Percentiles rank a stretch among this genome's conserved stretches.
Conservation (phyloP, 2,329 filamentous ascomycete genomes). For the Scedosporium minutisporum region DNA sequence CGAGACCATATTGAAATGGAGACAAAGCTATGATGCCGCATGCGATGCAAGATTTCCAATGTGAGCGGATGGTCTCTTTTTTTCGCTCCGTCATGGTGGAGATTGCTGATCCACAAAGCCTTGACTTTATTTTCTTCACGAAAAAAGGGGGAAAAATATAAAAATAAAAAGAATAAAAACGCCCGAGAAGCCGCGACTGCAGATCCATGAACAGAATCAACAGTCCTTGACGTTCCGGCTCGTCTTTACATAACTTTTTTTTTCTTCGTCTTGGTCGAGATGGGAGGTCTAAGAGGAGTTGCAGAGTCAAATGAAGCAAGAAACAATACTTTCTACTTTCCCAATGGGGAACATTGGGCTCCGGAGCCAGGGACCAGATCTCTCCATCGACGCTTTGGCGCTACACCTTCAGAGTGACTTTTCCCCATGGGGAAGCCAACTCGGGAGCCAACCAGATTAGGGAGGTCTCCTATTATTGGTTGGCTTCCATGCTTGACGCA, state of each 20-base stretch:
- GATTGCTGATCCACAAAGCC: background rate
- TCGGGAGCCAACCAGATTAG: no score
- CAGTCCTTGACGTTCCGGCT: background rate
- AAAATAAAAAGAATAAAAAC: background rate
- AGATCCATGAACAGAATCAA: background rate
- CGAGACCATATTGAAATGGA: conserved; percentile 40
- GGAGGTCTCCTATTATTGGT: no score
- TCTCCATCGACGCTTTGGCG: no score
- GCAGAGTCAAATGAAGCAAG: background rate
- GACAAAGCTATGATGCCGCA: conserved; percentile 25
- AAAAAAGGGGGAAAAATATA: background rate
- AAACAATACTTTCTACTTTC: background rate
- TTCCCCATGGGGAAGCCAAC: no score
- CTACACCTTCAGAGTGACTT: no score
- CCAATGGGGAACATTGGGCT: background rate
- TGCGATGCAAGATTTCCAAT: conserved; percentile 36
- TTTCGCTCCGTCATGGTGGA: background rate
- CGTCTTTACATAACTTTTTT: background rate
- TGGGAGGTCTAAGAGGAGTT: background rate
- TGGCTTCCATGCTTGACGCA: no score
- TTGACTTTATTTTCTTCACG: background rate
- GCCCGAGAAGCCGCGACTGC: background rate
- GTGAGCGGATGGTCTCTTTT: conserved; percentile 21
- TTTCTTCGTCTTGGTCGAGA: background rate
- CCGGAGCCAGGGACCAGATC: no score